These are phyloP conservation scores for Protomyces pachydermus DNA, from an alignment of 1,139 yeast species.

Conservation along the genomic window DNA sequence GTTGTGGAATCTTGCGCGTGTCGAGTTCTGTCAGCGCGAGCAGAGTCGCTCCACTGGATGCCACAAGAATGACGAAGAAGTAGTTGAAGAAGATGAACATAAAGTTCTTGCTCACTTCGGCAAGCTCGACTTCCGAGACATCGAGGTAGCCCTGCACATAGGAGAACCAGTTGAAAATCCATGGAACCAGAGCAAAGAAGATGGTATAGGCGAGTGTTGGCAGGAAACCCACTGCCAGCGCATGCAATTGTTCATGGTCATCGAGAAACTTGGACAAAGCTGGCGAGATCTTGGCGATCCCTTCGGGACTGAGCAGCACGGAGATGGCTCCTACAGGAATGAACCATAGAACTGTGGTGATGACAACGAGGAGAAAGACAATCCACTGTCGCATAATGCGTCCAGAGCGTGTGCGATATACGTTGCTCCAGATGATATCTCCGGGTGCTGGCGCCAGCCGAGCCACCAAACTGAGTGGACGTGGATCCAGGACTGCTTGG, in stretches of 20 bases:
- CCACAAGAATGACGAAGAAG: conserved; percentile 75
- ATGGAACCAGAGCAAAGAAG: conserved; percentile 68
- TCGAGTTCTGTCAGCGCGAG: conserved; percentile 61
- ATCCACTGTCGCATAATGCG: conserved; percentile 55
- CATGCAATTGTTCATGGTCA: conserved; percentile 53
- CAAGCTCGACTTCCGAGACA: conserved; percentile 73
- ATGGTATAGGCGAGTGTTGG: conserved; percentile 73
- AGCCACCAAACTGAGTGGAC: conserved; percentile 66
- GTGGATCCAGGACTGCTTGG: conserved; percentile 78
- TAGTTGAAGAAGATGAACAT: conserved; percentile 71
- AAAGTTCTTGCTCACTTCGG: conserved; percentile 65
- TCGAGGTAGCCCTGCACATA: conserved; percentile 69
- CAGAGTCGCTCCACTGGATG: conserved; percentile 65
- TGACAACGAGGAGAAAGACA: conserved; percentile 59
- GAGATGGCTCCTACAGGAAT: conserved; percentile 72
- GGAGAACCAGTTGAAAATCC: conserved; percentile 66
- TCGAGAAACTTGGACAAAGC: conserved; percentile 59
- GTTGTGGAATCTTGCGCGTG: conserved; percentile 72
- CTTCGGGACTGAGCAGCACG: conserved; percentile 60
- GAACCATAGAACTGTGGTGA: conserved; percentile 61
- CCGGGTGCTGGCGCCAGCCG: conserved; percentile 82
- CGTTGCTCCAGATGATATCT: conserved; percentile 75
- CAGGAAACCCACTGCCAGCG: conserved; percentile 68
- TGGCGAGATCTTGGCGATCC: conserved; percentile 70
- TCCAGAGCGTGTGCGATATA: conserved; percentile 55